Evolutionary conservation across 2,329 filamentous ascomycete species (phyloP), one percentile per base, ranked within the genome.

Genomic region (Beauveria scarabaeidicola): DNA sequence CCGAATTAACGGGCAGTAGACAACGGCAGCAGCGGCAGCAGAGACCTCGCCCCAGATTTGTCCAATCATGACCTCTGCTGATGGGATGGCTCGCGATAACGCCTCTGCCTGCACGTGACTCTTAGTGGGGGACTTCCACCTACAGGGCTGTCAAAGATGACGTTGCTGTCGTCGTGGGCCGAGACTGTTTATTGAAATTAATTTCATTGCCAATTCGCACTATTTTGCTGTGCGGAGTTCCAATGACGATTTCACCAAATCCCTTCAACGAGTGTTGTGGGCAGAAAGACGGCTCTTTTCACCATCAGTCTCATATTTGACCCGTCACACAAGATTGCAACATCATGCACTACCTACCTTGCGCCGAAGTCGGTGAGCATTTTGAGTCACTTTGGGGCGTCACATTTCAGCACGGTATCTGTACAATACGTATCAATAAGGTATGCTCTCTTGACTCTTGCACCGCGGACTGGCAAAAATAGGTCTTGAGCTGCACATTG

Each of bases 1-100:
- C 48, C 40, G 40, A 15, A 23, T 47, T 53, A 48, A 50, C 57
- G 57, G 50, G 41, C 41, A 44, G 50, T 53, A 17, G 50, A 46
- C 55, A 21, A n/a, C 47, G 56, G 52, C 40, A 51, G n/a, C n/a
- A n/a, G n/a, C n/a, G n/a, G n/a, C n/a, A n/a, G 36, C 25, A 17
- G 43, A 25, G 21, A 21, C 27, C 25, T 29, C 5, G 48, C 21
- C 57, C 57, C 50, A 10, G 32, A 25, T 46, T 6, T 11, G 29
- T 5, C 57, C 57, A 59, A 59, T 59, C 41, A 59, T 5, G 21
- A n/a, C 4, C 13, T 32, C 17, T 40, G 13, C 40, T 43, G n/a
- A 51, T 54, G 60, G 52, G n/a, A 51, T 54, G 60, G 52, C 25
- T 53, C n/a, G n/a, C 25, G 47, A 61, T 59, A 27, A 27, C 46